Base-by-base conservation (phyloP, 1,139 yeast genomes). In the Geotrichum klebahnii region DNA sequence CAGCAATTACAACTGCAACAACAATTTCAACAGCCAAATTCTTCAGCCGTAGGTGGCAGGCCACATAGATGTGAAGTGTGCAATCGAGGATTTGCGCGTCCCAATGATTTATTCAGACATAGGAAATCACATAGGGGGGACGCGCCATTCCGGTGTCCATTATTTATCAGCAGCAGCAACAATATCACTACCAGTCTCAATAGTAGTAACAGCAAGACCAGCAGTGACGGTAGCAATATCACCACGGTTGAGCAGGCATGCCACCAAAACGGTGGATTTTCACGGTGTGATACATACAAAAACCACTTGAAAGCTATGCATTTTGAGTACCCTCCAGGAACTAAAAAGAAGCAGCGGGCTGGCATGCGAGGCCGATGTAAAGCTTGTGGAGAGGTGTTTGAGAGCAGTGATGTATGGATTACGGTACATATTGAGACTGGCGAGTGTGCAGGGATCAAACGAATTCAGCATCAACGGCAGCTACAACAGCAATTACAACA, bases 241-340 rank as follows among this genome's bases (percentile, higher is more conserved):
- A 32, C 28, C 20, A 42, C 65, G 96, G 2, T 41, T n/a, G 48
- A 46, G 23, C 48, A 50, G 6, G 41, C 45, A 5, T 87, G 96
- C 63, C 96, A 89, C 65, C 78, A 79, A 53, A 80, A 87, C 3
- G 96, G 96, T 5, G 81, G 84, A 35, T 89, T 89, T 61, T 80
- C 89, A 17, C 76, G 97, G 44, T 85, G 96, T 64, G 97, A 89
- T 66, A 89, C 97, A 5, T 89, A 80, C 70, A 89, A 89, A 64
- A 89, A 88, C 67, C 97, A 89, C 67, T 73, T 89, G 55, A 86
- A 85, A 65, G 95, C 96, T 3, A 76, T 89, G 57, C 97, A 89
- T 66, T 89, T 89, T 66, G 85, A 80, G 61, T 89, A 89, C 67
- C 97, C 97, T 2, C 77, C 77, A 41, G 96, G 95, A 3, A 88